Evolutionary conservation across 2,329 filamentous ascomycete species (phyloP).

Genomic region (Mycogone perniciosa): DNA sequence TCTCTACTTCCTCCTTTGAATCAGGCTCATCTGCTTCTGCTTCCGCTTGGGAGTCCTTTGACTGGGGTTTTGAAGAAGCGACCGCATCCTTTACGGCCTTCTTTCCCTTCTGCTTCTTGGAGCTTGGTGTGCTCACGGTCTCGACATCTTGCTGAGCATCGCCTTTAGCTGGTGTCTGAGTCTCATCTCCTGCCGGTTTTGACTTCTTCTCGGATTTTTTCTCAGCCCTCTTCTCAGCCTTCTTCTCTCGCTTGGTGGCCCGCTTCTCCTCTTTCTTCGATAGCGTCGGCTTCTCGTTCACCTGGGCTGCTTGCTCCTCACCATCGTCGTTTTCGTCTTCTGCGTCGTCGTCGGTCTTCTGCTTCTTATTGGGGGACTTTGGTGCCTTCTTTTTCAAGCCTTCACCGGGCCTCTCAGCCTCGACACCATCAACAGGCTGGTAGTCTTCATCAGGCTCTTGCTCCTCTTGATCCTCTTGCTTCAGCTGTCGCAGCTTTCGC

Average conservation of each 20-base stretch:
- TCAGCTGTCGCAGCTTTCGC: constrained; percentile 66
- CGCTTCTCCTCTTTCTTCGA: constrained; percentile 52
- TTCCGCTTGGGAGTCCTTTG: constrained; percentile 5
- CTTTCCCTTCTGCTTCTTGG: constrained; percentile 23
- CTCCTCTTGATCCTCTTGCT: constrained; percentile 38
- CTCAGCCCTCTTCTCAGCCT: constrained; percentile 26
- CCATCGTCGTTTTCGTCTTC: constrained; percentile 17
- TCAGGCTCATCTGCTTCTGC: constrained; percentile 12
- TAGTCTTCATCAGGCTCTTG: constrained; percentile 39
- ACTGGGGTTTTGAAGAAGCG: constrained; percentile 15
- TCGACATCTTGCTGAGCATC: constrained; percentile 10
- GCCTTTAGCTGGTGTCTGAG: constrained; percentile 15
- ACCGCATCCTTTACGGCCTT: constrained; percentile 16
- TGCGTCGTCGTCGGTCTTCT: constrained; percentile 25
- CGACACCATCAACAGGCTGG: constrained; percentile 47
- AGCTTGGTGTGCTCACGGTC: constrained; percentile 16
- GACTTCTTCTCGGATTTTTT: constrained; percentile 28
- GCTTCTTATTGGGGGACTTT: constrained; percentile 50
- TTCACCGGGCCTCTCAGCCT: constrained; percentile 56
- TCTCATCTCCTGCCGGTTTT: constrained; percentile 10
- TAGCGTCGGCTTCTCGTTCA: constrained; percentile 41
- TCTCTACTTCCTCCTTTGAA: background rate
- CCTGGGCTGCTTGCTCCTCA: constrained; percentile 22
- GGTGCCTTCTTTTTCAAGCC: constrained; percentile 48
- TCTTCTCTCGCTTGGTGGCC: constrained; percentile 40